phyloP scores from a whole-genome alignment of 176 grass and related monocot genomes.

The sorghum (Sorghum bicolor) region DNA sequence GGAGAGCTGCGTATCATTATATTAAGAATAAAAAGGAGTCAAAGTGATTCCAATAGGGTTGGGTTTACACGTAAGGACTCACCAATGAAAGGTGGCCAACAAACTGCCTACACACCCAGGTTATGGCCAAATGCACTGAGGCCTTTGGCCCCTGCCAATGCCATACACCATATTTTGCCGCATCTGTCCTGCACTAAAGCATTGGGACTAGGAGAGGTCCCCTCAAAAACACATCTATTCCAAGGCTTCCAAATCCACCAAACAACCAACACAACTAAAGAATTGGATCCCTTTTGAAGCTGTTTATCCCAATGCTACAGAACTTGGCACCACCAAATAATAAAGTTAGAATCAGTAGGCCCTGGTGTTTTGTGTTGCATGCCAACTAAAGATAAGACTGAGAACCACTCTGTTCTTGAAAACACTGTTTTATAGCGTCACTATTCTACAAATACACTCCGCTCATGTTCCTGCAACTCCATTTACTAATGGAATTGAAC shows the following conservation, averaged over 20 bases:
- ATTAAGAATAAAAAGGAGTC: background rate
- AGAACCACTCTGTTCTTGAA: background rate
- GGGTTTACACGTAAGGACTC: background rate
- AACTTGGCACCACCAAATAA: background rate
- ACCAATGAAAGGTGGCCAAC: background rate
- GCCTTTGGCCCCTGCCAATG: background rate
- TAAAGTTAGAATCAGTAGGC: background rate
- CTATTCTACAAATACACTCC: background rate
- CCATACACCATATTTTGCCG: background rate
- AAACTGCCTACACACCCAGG: background rate
- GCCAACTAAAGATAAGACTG: background rate
- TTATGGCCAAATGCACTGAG: background rate
- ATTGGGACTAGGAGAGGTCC: background rate
- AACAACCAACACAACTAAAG: background rate
- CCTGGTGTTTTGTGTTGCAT: background rate
- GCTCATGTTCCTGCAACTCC: background rate
- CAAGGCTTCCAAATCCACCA: background rate
- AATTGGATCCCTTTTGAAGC: background rate
- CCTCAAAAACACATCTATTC: background rate
- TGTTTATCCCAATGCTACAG: background rate
- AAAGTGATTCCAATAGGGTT: background rate
- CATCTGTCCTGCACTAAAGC: background rate
- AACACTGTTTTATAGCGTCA: background rate
- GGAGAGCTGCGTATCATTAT: background rate
- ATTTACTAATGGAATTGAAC: constrained; percentile 11